A percentile compares a stretch with the other conserved stretches of the same genome.
phyloP scores from a whole-genome alignment of 83 land plant genomes.

The Isoetes engelmannii region DNA sequence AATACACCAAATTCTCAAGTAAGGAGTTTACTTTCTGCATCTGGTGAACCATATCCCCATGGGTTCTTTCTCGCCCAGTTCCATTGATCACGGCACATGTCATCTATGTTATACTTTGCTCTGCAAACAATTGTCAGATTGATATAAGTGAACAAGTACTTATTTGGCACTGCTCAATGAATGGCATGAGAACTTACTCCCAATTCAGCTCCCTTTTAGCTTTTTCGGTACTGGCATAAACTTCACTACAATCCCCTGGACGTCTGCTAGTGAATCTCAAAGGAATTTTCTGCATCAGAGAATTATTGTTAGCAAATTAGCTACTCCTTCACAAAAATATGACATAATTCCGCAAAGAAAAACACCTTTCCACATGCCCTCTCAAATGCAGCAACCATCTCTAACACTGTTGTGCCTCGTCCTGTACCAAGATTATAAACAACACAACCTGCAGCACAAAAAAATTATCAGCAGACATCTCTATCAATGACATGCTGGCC shows the following conservation, averaged over 20 bases:
- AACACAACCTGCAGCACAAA: background rate
- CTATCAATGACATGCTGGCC: background rate
- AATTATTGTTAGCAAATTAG: too few species aligned
- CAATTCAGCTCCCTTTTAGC: constrained; percentile 72
- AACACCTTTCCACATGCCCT: constrained; percentile 7
- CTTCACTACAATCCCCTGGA: constrained; percentile 73
- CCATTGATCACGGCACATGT: constrained; percentile 52
- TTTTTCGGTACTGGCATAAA: constrained; percentile 78
- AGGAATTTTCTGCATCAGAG: constrained; percentile 61
- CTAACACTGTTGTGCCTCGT: constrained; percentile 6
- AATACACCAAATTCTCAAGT: too few species aligned
- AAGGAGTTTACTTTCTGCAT: too few species aligned
- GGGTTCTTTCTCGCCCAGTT: constrained; percentile 18
- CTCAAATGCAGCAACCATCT: constrained; percentile 13
- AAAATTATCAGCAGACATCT: background rate
- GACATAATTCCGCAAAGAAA: background rate
- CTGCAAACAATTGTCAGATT: background rate
- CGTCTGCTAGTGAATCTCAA: constrained; percentile 61
- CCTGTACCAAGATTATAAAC: constrained; percentile 11
- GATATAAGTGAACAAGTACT: too few species aligned
- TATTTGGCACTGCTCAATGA: too few species aligned
- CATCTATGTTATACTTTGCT: constrained; percentile 3
- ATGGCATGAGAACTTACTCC: constrained; percentile 46
- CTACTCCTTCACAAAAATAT: background rate
- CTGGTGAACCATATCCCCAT: constrained; percentile 2